These are phyloP conservation scores for Ophiocordyceps camponoti-leonardi DNA, from an alignment of 2,329 filamentous ascomycete genomes.

Conservation along the genomic window DNA sequence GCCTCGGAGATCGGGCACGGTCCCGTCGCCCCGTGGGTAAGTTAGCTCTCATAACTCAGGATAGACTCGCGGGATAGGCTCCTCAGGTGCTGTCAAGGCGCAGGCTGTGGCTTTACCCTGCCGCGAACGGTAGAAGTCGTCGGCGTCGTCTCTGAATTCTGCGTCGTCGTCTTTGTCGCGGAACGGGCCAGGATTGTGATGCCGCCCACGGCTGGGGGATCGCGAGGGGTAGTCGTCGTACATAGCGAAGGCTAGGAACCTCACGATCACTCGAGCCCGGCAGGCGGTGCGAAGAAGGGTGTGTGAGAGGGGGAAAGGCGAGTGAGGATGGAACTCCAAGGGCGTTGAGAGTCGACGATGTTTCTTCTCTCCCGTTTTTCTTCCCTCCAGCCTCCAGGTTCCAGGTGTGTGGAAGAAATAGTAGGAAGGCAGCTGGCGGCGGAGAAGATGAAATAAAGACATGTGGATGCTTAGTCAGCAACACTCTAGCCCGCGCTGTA, in stretches of 20 bases:
- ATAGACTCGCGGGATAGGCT: slow-evolving; percentile 7
- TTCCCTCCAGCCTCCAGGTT: neutral
- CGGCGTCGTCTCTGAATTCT: slow-evolving; percentile 16
- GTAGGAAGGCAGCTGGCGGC: neutral
- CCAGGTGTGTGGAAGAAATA: neutral
- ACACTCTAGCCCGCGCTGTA: no score
- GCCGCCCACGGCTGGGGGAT: slow-evolving; percentile 12
- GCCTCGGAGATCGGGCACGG: slow-evolving; percentile 25
- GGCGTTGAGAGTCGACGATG: neutral
- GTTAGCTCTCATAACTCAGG: slow-evolving; percentile 23
- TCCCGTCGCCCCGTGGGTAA: slow-evolving; percentile 25
- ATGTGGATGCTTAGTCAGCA: no score
- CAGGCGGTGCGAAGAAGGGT: neutral
- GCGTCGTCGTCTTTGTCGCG: slow-evolving; percentile 10
- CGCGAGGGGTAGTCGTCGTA: slow-evolving; percentile 21
- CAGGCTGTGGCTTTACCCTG: slow-evolving; percentile 29
- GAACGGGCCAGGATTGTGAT: slow-evolving; percentile 2
- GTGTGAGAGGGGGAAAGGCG: neutral
- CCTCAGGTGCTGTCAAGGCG: slow-evolving; percentile 7
- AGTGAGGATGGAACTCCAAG: no score
- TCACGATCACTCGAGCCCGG: slow-evolving; percentile 3
- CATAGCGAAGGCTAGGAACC: slow-evolving; percentile 18
- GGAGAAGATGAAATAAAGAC: neutral
- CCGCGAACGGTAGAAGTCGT: slow-evolving; percentile 27
- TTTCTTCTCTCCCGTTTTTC: neutral